Base-by-base conservation (phyloP, 495 filamentous ascomycete genomes). In the Cercophora samala region DNA sequence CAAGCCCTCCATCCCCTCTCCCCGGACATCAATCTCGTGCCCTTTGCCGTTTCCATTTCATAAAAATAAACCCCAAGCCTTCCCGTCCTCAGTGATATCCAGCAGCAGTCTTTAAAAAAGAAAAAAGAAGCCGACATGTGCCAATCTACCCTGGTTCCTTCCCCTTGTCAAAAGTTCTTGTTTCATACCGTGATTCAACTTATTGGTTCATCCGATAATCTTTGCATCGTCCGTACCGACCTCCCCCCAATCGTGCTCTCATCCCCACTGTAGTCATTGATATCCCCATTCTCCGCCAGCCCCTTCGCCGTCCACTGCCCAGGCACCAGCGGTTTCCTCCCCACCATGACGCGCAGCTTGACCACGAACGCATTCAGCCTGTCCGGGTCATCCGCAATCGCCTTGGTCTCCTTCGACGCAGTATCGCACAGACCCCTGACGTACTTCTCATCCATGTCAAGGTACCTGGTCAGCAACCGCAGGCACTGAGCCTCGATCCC, bases 401-500 rank as follows among this genome's bases (percentile, higher is more conserved):
- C 64, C 69, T 83, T 79, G 11, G 88, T 72, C 68, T 90, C 87
- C 55, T 75, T 71, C 17, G 80, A 79, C 2, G 87, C 82, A 71
- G 80, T 77, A 19, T 82, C 80, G 75, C 87, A 89, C 19, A 87
- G 78, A 18, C 82, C 75, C 29, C 80, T 80, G 61, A 88, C 86
- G 29, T 84, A 80, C 0, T 84, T 80, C 11, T 80, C 68, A 17
- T 81, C 80, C 87, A 86, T 91, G 4, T 81, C 81, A 58, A 85
- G 79, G 23, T 82, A 76, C 60, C 78, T 80, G 1, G 89, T 92
- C 26, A 93, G 71, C 22, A 83, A 79, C 21, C 91, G 81, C 67
- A 93, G 67, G 42, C 81, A 81, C 19, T 77, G 69, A 1, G 90
- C 82, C 73, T 93, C 91, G 56, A 92, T 71, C 1, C 86, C 87